phyloP scores from a whole-genome alignment of 2,329 filamentous ascomycete species.

The Verticillium klebahnii region DNA sequence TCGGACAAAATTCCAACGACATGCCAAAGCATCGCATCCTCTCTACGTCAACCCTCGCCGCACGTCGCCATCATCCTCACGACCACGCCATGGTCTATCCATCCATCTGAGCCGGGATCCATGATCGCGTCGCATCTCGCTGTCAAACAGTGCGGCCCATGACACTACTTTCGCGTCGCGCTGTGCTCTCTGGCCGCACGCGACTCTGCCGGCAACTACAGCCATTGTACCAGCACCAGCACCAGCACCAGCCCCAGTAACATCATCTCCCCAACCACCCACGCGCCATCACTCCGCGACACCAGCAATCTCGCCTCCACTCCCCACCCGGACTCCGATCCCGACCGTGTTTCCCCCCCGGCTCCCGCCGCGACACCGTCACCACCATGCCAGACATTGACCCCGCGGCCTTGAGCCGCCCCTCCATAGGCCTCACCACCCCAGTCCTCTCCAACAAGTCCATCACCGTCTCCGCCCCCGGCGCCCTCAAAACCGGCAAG shows the following conservation, averaged over 20 bases:
- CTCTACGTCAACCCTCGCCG: constrained; percentile 3
- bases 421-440: constrained; percentile 52
- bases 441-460: constrained; percentile 55
- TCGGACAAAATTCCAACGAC: constrained; percentile 24
- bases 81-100: constrained; percentile 33
- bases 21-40: constrained; percentile 9
- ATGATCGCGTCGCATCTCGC: constrained; percentile 36
- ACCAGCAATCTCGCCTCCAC: constrained; percentile 10
- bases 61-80: constrained; percentile 8
- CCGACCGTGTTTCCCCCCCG: neutral
- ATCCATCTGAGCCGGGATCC: constrained; percentile 35
- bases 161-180: constrained; percentile 35
- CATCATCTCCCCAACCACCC: neutral
- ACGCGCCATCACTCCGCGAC: neutral
- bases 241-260: neutral
- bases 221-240: neutral
- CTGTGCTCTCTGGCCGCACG: constrained; percentile 41
- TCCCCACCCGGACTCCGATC: neutral
- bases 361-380: neutral
- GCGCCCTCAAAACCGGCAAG: constrained; percentile 48
- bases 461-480: constrained; percentile 47
- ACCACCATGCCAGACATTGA: constrained; percentile 63
- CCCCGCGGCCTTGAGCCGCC: constrained; percentile 63
- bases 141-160: constrained; percentile 38
- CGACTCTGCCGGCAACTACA: constrained; percentile 31